Conservation (phyloP, 352 stramenopile genomes). For the Globisporangium cederbergense region DNA sequence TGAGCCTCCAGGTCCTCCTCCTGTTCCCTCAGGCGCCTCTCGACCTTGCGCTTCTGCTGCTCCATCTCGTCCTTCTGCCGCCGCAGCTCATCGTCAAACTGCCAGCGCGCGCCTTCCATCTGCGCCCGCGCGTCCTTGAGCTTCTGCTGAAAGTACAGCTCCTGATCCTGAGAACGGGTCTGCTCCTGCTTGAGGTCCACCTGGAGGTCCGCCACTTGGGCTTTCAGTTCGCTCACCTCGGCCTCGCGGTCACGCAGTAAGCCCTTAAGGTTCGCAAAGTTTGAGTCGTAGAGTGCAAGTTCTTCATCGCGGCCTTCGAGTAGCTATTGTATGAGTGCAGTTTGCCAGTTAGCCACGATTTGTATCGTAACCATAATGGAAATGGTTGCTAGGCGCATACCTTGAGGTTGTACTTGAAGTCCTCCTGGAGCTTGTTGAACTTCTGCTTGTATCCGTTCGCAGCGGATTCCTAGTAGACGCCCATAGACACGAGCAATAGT, state of each 20-base stretch:
- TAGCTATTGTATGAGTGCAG: constrained; percentile 23
- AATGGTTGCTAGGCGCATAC: constrained; percentile 1
- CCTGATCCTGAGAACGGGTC: constrained; percentile 38
- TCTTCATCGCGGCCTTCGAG: constrained; percentile 90
- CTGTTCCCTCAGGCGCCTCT: constrained; percentile 63
- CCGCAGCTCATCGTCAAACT: constrained; percentile 73
- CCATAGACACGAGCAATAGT: background rate
- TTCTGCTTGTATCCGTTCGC: constrained; percentile 58
- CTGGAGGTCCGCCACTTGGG: constrained; percentile 49
- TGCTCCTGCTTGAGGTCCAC: constrained; percentile 47
- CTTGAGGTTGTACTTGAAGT: constrained; percentile 94
- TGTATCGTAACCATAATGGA: no score
- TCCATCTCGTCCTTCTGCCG: constrained; percentile 64
- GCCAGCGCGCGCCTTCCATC: constrained; percentile 69
- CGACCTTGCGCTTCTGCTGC: constrained; percentile 37
- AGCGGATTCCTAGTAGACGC: constrained; percentile 30
- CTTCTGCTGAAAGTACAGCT: constrained; percentile 62
- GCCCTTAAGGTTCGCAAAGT: constrained; percentile 76
- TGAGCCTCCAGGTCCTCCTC: constrained; percentile 77
- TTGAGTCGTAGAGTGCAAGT: constrained; percentile 83
- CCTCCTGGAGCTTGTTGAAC: constrained; percentile 86
- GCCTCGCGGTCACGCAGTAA: constrained; percentile 69
- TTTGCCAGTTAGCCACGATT: no score
- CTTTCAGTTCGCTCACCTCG: constrained; percentile 65
- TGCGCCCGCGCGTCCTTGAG: constrained; percentile 70